phyloP scores from a whole-genome alignment of 2,329 filamentous ascomycete genomes.

The Sarocladium brachiariae region DNA sequence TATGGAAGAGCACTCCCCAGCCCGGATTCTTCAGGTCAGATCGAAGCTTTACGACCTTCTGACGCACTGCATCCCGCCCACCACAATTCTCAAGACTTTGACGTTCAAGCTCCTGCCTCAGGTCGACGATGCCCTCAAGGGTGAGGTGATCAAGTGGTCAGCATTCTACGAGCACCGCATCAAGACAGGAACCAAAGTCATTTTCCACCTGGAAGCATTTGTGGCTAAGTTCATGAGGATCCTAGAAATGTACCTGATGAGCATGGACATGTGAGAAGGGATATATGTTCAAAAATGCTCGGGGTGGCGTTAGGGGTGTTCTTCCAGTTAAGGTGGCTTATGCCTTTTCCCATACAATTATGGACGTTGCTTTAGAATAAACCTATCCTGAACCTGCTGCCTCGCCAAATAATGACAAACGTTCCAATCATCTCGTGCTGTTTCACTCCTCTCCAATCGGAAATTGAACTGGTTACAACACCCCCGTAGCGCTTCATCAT shows the following conservation, averaged over 20 bases:
- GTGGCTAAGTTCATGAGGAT: slow-evolving; percentile 98
- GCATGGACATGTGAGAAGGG: slow-evolving; percentile 61
- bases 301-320: slow-evolving; percentile 1
- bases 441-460: no score
- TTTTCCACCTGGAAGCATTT: slow-evolving; percentile 97
- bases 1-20: slow-evolving; percentile 85
- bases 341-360: neutral
- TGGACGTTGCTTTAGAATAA: neutral
- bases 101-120: slow-evolving; percentile 86
- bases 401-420: no score
- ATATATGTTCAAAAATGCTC: neutral
- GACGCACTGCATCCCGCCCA: slow-evolving; percentile 93
- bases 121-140: slow-evolving; percentile 83
- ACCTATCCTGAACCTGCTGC: no score
- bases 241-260: slow-evolving; percentile 85
- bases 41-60: slow-evolving; percentile 95
- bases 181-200: slow-evolving; percentile 86
- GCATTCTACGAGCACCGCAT: slow-evolving; percentile 97
- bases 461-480: no score
- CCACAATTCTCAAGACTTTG: slow-evolving; percentile 87
- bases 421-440: no score
- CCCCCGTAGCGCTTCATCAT: no score
- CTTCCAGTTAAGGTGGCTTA: neutral
- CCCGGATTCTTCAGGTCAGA: slow-evolving; percentile 78
- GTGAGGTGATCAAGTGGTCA: slow-evolving; percentile 90